Base-by-base conservation (phyloP, 2,329 filamentous ascomycete genomes). In the Corinectria fuckeliana region DNA sequence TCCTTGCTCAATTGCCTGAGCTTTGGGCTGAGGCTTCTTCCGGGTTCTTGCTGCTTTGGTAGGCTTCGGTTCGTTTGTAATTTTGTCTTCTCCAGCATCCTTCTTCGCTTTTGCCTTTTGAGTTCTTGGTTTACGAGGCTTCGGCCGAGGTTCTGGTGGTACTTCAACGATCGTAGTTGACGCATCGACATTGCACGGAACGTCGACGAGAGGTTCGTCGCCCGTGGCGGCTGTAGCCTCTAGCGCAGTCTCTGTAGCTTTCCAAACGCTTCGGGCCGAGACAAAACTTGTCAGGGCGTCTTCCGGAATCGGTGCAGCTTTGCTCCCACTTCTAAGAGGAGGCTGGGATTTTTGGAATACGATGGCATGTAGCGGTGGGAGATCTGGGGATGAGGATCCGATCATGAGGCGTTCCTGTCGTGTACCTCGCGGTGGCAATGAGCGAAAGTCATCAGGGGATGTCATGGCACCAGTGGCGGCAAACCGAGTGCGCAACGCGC, bases 311-410 rank as follows among this genome's bases (percentile, higher is more conserved):
- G 77, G 65, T 1, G 73, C 63, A 3, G 74, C 73, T 60, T 74
- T 73, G 61, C 71, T 79, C 5, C 76, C 78, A 38, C 71, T 77
- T 38, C 69, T 70, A 9, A 79, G 60, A 1, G 74, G 39, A 3
- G 76, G 66, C 10, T 66, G 74, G 23, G 67, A 63, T 21, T 60
- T 63, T 39, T 77, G 80, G 3, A 76, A 74, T 1, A 83, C 63
- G 9, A 87, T 70, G 3, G 86, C 79, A 34, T 77, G 76, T 0
- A 87, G 71, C 0, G 84, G 79, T 3, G 85, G 85, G 0, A 87
- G 71, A n/a, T 77, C 78, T n/a, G 84, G 83, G 4, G 84, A 86
- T 0, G 83, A 85, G 0, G 83, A 83, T 8, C 69, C 61, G 26
- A 72, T 56, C 26, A 74, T 65, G 16, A 74, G 65, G 9, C 56